Percentiles rank a stretch among this genome's conserved stretches.
phyloP scores from a whole-genome alignment of 2,329 filamentous ascomycete species.

The Colletotrichum sidae region DNA sequence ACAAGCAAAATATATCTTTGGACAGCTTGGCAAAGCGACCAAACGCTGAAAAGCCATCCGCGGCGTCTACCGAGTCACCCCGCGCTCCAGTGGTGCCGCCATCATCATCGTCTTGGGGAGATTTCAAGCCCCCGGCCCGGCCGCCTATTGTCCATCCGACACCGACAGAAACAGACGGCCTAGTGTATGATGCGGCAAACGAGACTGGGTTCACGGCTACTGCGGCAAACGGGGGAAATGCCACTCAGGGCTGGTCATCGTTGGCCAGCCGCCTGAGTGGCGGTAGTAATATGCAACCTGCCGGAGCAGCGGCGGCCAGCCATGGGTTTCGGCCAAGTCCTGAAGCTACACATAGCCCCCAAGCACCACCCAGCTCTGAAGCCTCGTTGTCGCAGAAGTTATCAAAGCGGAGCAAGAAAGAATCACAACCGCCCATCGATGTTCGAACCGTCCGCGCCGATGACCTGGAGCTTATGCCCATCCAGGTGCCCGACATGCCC shows the following conservation, averaged over 20 bases:
- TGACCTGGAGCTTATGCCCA: slow-evolving; percentile 44
- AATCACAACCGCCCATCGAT: slow-evolving; percentile 2
- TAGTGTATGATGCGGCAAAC: too few relatives aligned
- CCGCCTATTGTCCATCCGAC: not conserved
- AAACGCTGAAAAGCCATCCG: not conserved
- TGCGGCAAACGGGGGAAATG: not conserved
- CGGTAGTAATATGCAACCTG: not conserved
- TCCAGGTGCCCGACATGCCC: slow-evolving; percentile 47
- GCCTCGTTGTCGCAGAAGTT: not conserved
- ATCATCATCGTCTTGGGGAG: too few relatives aligned
- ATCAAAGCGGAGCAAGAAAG: not conserved
- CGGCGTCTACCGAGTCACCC: too few relatives aligned
- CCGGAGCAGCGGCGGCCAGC: slow-evolving; percentile 1
- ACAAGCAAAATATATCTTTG: slow-evolving; percentile 41
- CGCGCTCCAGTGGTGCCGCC: too few relatives aligned
- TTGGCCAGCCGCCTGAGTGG: slow-evolving; percentile 13
- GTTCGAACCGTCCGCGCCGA: slow-evolving; percentile 14
- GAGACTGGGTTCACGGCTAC: too few relatives aligned
- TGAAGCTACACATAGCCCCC: too few relatives aligned
- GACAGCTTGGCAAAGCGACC: slow-evolving; percentile 31
- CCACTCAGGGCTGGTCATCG: slow-evolving; percentile 5
- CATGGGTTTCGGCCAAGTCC: too few relatives aligned
- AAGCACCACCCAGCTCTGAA: not conserved
- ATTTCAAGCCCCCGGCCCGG: too few relatives aligned
- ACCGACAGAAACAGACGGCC: slow-evolving; percentile 1